A percentile compares a stretch with the other conserved stretches of the same genome.
Conservation (phyloP, 1,139 yeast species). For the Waltiozyma sp. region DNA sequence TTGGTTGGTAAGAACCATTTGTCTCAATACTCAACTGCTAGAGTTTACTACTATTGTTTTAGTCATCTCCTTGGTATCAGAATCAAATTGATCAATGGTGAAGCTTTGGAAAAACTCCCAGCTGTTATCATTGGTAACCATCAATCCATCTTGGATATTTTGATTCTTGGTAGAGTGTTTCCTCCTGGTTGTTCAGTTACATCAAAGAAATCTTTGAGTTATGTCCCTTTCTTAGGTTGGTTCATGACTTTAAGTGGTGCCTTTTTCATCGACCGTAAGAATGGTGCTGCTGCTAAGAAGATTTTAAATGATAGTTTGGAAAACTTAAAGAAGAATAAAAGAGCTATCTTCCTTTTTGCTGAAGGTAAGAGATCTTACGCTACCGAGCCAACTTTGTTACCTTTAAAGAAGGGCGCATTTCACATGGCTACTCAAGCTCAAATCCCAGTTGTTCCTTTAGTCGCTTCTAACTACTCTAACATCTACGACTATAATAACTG, state of each 20-base stretch:
- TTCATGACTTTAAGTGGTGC: constrained; percentile 88
- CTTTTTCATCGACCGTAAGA: constrained; percentile 79
- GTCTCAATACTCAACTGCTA: constrained; percentile 85
- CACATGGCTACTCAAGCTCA: constrained; percentile 90
- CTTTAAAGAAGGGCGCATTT: constrained; percentile 96
- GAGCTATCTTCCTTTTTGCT: constrained; percentile 81
- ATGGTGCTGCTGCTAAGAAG: constrained; percentile 61
- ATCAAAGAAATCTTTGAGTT: constrained; percentile 75
- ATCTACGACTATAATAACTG: constrained; percentile 48
- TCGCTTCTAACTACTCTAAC: constrained; percentile 74
- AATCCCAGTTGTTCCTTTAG: constrained; percentile 81
- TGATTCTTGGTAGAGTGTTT: constrained; percentile 70
- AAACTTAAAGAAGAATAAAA: constrained; percentile 44
- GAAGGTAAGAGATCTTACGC: constrained; percentile 91
- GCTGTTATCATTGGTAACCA: constrained; percentile 85
- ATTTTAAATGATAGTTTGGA: constrained; percentile 63
- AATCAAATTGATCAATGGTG: constrained; percentile 55
- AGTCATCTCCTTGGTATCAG: constrained; percentile 56
- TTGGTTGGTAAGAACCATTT: constrained; percentile 65
- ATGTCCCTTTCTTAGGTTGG: constrained; percentile 94
- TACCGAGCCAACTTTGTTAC: constrained; percentile 55
- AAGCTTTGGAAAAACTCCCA: constrained; percentile 45
- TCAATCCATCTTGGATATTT: constrained; percentile 80
- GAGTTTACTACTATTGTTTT: constrained; percentile 59
- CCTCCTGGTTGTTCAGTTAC: constrained; percentile 89